Base-by-base conservation (phyloP, 495 filamentous ascomycete species). In the Rhizodiscina lignyota region DNA sequence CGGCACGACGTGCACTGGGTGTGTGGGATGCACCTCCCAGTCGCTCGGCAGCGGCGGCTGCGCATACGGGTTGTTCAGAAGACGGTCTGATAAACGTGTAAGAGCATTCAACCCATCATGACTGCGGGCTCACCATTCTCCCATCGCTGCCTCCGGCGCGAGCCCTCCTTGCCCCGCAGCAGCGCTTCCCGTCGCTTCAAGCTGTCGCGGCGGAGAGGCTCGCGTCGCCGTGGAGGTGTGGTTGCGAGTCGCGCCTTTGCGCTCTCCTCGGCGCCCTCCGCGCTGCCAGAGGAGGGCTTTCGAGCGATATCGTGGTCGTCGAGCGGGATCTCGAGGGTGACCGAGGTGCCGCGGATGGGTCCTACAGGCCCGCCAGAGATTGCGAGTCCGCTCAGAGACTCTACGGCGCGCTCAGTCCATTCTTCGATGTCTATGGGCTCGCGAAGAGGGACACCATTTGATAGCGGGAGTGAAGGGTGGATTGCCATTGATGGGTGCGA, bases 141-240 rank as follows among this genome's bases (percentile, higher is more conserved):
- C 84, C 85, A 94, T 27, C 86, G 67, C 49, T 83, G 78, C 31
- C 89, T 67, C 37, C 85, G 72, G 29, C 87, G 68, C 40, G 72
- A 84, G n/a, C 89, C 89, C 49, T 93, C 83, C 44, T 85, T 92
- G 32, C 87, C 89, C 57, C 82, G 87, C n/a, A 85, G 59, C 34
- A 91, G 45, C 6, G 75, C 74, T 48, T 94, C 87, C 18, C 87
- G 70, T 13, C 72, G 58, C 49, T 72, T 75, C 40, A 71, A 35
- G 43, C 71, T 74, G 41, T 77, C 77, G 22, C 72, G 63, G 16
- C 66, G 62, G 18, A 71, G 26, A 5, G 48, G 56, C 34, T 48
- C 44, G 30, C 45, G 50, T 12, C 46, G 49, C 20, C 37, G 34
- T 30, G 43, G 32, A 8, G 22, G 23, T 23, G 15, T 36, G 33